A percentile compares a stretch with the other conserved stretches of the same genome.
phyloP scores from a whole-genome alignment of 306 rosid genomes.

The Calophaca sinica region DNA sequence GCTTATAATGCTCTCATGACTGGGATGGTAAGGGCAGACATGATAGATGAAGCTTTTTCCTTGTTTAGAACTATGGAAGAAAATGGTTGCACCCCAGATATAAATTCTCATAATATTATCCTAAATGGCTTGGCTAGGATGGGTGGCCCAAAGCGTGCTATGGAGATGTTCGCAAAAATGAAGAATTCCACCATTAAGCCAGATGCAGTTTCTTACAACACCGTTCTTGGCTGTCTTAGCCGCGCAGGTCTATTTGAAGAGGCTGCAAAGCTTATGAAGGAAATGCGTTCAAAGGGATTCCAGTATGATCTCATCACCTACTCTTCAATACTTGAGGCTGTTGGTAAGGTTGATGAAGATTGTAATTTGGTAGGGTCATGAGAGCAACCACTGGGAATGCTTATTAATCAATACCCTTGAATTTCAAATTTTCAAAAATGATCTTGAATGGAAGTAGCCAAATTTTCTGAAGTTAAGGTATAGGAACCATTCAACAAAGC shows the following conservation, averaged over 20 bases:
- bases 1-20: slow-evolving; percentile 95
- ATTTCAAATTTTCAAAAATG: too few species aligned
- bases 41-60: slow-evolving; percentile 78
- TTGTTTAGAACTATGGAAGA: slow-evolving; percentile 82
- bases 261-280: slow-evolving; percentile 89
- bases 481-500: slow-evolving; percentile 13
- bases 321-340: slow-evolving; percentile 96
- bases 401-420: slow-evolving; percentile 14
- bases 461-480: slow-evolving; percentile 3
- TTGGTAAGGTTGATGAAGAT: slow-evolving; percentile 86
- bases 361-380: slow-evolving; percentile 36
- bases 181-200: slow-evolving; percentile 66
- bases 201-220: slow-evolving; percentile 87
- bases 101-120: slow-evolving; percentile 85
- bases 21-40: slow-evolving; percentile 83
- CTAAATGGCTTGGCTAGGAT: slow-evolving; percentile 78
- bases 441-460: background rate
- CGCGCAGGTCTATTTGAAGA: slow-evolving; percentile 94
- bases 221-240: slow-evolving; percentile 84
- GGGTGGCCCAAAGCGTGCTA: slow-evolving; percentile 79
- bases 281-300: slow-evolving; percentile 80
- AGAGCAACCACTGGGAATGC: slow-evolving; percentile 32
- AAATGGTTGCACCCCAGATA: slow-evolving; percentile 74
- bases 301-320: slow-evolving; percentile 79
- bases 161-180: slow-evolving; percentile 81